phyloP scores from a whole-genome alignment of 768 basidiomycete genomes.

The Amanita rimosa region DNA sequence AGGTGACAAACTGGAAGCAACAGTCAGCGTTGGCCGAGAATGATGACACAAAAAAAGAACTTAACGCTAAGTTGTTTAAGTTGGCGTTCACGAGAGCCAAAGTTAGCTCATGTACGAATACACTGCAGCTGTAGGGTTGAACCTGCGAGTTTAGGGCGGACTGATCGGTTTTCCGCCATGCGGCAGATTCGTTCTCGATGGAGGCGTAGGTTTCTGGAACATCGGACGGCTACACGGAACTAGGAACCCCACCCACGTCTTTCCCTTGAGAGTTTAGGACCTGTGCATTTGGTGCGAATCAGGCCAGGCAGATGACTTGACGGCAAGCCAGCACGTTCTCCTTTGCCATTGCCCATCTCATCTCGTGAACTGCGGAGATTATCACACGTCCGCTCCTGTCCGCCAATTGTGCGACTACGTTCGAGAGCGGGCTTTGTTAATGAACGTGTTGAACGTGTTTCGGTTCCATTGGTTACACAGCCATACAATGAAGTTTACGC shows the following conservation, averaged over 20 bases:
- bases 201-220: conserved; percentile 3
- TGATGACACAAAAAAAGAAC: not conserved
- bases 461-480: conserved; percentile 2
- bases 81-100: not conserved
- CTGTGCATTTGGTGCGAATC: conserved; percentile 4
- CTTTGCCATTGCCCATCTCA: too few relatives aligned
- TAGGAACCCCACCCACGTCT: conserved; percentile 3
- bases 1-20: conserved; percentile 1
- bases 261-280: not conserved
- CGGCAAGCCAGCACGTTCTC: not conserved
- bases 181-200: conserved; percentile 3
- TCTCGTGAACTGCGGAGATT: conserved; percentile 3
- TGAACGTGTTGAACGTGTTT: not conserved
- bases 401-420: not conserved
- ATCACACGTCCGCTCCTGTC: conserved; percentile 1
- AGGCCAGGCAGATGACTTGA: not conserved
- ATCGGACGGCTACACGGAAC: not conserved
- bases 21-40: not conserved
- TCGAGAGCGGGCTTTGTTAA: not conserved
- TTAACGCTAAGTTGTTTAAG: not conserved
- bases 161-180: conserved; percentile 1
- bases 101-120: not conserved
- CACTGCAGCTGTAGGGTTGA: not conserved
- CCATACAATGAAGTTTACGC: conserved; percentile 2
- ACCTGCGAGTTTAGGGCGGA: not conserved